These are phyloP conservation scores for Gastrolobium bilobum DNA, from an alignment of 306 rosid species.

Conservation along the genomic window DNA sequence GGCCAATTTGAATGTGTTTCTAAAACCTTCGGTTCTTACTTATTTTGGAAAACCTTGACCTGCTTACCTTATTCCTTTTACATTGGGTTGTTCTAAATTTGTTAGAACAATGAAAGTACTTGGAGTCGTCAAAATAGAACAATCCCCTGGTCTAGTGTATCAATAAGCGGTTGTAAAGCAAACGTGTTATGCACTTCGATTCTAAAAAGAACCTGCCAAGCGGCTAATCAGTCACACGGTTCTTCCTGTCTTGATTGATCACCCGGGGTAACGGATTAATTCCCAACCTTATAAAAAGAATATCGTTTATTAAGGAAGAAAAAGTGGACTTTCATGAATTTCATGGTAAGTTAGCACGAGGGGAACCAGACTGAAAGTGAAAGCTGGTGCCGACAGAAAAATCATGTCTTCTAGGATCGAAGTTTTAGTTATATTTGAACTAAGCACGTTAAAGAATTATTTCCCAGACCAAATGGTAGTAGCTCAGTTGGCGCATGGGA, in stretches of 20 bases:
- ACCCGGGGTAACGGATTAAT: not conserved
- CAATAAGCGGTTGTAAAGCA: not conserved
- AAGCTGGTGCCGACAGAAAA: conserved; percentile 20
- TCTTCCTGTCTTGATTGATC: not conserved
- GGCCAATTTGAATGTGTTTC: too few relatives aligned
- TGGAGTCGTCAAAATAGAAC: not conserved
- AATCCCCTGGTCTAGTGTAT: not conserved
- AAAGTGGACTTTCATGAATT: conserved; percentile 35
- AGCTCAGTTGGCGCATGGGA: too few relatives aligned
- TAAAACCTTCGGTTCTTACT: too few relatives aligned
- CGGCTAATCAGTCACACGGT: conserved; percentile 1
- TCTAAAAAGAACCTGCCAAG: not conserved
- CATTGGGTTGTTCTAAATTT: too few relatives aligned
- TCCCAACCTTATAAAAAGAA: not conserved
- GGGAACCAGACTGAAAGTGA: not conserved
- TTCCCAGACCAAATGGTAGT: too few relatives aligned
- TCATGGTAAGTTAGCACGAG: conserved; percentile 28
- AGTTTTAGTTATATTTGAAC: not conserved
- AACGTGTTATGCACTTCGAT: conserved; percentile 4
- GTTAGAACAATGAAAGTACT: too few relatives aligned
- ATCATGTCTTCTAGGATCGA: not conserved
- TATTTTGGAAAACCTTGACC: too few relatives aligned
- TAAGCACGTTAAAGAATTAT: not conserved
- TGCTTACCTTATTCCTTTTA: too few relatives aligned
- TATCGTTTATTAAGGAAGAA: conserved; percentile 38